Evolutionary conservation across 768 basidiomycete species (phyloP).

Genomic region (Termitomyces sp.): DNA sequence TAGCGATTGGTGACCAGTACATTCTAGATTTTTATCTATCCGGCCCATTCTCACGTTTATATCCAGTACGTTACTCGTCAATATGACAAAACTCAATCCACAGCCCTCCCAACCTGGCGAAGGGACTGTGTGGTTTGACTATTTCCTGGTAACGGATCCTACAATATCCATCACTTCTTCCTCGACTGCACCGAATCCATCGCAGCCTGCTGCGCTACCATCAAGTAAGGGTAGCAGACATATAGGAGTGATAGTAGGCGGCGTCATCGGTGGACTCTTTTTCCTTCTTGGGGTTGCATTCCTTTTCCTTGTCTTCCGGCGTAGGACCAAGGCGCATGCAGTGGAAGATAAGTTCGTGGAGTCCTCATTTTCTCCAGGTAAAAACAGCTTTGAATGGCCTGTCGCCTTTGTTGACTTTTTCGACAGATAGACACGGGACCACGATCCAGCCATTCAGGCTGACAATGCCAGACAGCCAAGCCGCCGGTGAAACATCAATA

Average conservation of each 20-base stretch:
- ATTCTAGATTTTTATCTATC: conserved; percentile 8
- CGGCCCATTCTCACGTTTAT: background rate
- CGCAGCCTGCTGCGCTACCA: conserved; percentile 1
- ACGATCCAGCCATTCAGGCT: conserved; percentile 10
- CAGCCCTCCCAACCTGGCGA: conserved; percentile 20
- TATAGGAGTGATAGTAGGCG: conserved; percentile 27
- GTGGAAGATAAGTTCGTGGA: background rate
- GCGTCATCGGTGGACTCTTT: conserved; percentile 22
- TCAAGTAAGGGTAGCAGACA: background rate
- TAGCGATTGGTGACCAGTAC: conserved; percentile 27
- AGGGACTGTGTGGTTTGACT: conserved; percentile 41
- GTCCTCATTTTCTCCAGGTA: background rate
- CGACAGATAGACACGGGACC: background rate
- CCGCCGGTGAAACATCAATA: background rate
- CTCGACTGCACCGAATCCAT: conserved; percentile 2
- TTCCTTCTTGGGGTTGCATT: conserved; percentile 14
- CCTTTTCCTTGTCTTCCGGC: conserved; percentile 20
- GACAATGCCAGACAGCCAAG: background rate
- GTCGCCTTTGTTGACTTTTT: background rate
- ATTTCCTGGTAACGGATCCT: conserved; percentile 28
- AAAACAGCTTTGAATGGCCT: background rate
- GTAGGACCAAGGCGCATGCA: conserved; percentile 8
- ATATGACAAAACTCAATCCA: conserved; percentile 29
- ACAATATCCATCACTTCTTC: conserved; percentile 17
- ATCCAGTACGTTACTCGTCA: conserved; percentile 28